These are phyloP conservation scores for Sugiyamaella pinicola DNA, from an alignment of 1,139 yeast genomes.

Conservation along the genomic window DNA sequence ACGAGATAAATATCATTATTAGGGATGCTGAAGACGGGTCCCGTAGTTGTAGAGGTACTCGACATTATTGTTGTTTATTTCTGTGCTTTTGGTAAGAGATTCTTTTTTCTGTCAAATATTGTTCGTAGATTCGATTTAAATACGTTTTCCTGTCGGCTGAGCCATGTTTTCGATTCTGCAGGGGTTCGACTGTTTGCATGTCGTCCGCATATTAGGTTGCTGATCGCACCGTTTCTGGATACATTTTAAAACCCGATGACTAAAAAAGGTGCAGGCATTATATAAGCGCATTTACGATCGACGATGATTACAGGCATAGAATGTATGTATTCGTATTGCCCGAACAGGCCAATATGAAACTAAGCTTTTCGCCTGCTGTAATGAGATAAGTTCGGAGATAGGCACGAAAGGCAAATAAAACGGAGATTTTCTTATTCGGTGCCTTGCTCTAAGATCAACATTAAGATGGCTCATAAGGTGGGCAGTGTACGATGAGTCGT, in stretches of 20 bases:
- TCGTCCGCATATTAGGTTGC: not conserved
- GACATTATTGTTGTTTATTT: not conserved
- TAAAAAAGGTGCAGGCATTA: not conserved
- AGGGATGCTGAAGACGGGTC: slow-evolving; percentile 19
- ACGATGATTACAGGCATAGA: not conserved
- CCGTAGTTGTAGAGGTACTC: slow-evolving; percentile 6
- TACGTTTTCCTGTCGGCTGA: not conserved
- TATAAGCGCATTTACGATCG: slow-evolving; percentile 7
- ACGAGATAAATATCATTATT: slow-evolving; percentile 19
- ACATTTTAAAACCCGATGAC: slow-evolving; percentile 8
- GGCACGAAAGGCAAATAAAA: too few species aligned
- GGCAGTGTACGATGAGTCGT: too few species aligned
- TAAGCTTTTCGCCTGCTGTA: too few species aligned
- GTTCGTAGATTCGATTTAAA: not conserved
- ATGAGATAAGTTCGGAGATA: too few species aligned
- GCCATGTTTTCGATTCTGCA: not conserved
- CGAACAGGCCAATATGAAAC: too few species aligned
- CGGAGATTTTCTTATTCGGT: too few species aligned
- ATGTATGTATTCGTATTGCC: too few species aligned
- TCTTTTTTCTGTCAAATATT: not conserved
- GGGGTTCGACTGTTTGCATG: not conserved
- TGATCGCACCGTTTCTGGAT: not conserved
- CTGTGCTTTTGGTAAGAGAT: not conserved
- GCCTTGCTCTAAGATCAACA: too few species aligned
- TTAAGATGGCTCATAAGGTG: too few species aligned